Conservation (phyloP, 345 rosid genomes). For the Carallia pectinifolia region DNA sequence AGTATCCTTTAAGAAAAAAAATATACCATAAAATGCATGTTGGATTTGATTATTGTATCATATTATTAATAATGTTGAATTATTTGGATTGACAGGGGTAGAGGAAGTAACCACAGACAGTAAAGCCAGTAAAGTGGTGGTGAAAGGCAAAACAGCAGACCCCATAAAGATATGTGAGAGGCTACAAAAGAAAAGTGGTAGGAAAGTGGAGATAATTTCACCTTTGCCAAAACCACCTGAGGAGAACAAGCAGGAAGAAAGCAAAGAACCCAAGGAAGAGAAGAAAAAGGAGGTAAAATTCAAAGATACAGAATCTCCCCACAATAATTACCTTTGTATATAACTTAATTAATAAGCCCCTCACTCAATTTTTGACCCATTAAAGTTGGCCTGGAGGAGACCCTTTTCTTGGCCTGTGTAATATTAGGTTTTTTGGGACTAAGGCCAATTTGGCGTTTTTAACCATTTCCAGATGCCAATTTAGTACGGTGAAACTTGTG, state of each 20-base stretch:
- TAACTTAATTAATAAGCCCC: too few relatives aligned
- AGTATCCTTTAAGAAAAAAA: too few relatives aligned
- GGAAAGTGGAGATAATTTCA: constrained; percentile 64
- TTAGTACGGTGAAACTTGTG: constrained; percentile 14
- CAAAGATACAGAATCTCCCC: not conserved
- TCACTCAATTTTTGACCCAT: too few relatives aligned
- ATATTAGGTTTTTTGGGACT: not conserved
- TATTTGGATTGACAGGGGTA: constrained; percentile 41
- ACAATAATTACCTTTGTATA: too few relatives aligned
- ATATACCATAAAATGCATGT: too few relatives aligned
- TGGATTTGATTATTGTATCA: too few relatives aligned
- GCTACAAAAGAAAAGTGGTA: constrained; percentile 62
- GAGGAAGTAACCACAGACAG: constrained; percentile 58
- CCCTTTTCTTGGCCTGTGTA: not conserved
- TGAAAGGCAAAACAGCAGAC: constrained; percentile 67
- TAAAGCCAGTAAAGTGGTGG: constrained; percentile 65
- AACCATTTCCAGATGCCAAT: too few relatives aligned
- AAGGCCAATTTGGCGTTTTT: not conserved
- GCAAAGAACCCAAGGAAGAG: constrained; percentile 42
- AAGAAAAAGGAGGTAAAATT: constrained; percentile 54
- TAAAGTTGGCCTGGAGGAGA: not conserved
- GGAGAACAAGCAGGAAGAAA: constrained; percentile 31
- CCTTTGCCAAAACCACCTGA: constrained; percentile 59
- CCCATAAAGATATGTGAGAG: constrained; percentile 60
- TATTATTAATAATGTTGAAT: too few relatives aligned